A percentile compares a stretch with the other conserved stretches of the same genome.
Conservation (phyloP, 2,329 filamentous ascomycete genomes). For the Ceratocystis colombiana region DNA sequence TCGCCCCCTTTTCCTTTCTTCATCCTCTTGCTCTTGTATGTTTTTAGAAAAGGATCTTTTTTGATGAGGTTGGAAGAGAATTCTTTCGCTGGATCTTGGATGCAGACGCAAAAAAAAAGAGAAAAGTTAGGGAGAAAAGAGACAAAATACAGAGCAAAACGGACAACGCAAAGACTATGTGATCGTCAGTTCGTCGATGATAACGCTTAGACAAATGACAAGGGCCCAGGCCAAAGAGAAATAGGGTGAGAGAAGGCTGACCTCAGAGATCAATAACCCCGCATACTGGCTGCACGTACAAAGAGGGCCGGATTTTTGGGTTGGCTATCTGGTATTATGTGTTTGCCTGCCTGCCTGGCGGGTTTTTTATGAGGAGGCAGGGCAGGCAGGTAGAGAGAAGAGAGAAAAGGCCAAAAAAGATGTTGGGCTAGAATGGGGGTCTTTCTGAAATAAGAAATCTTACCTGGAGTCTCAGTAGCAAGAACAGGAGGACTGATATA, state of each 20-base stretch:
- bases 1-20: background rate
- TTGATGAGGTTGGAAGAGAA: background rate
- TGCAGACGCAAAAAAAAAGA: slow-evolving; percentile 22
- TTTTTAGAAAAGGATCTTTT: background rate
- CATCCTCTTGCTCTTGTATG: background rate
- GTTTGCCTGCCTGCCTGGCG: no score
- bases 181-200: background rate
- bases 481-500: no score
- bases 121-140: slow-evolving; percentile 14
- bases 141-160: slow-evolving; percentile 10
- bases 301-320: background rate
- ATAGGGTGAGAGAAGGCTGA: background rate
- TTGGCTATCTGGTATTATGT: background rate
- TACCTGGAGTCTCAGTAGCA: no score
- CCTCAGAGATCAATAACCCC: background rate
- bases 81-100: background rate
- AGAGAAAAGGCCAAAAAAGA: background rate
- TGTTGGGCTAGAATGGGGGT: no score
- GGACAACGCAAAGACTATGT: slow-evolving; percentile 5
- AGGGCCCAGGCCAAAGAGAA: background rate
- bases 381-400: background rate
- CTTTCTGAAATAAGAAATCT: no score
- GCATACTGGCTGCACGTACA: background rate
- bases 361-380: background rate
- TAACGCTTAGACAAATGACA: background rate